Evolutionary conservation across 2,329 filamentous ascomycete genomes (phyloP).

Genomic region (Sporothrix sp.): DNA sequence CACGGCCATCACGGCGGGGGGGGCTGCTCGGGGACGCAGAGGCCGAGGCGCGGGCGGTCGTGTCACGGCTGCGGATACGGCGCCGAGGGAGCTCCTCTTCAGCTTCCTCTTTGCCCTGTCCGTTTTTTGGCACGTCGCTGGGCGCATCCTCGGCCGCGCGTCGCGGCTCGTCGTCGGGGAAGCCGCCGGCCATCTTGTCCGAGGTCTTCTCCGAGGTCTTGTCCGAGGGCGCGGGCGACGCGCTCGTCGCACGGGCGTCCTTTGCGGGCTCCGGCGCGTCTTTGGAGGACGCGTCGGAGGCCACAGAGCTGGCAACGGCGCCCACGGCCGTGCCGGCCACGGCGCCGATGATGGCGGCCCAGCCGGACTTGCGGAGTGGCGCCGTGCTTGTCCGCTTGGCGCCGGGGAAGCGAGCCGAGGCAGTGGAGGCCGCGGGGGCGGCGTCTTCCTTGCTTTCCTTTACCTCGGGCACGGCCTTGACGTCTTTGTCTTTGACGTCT

Average conservation of each 20-base stretch:
- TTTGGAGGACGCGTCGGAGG: slow-evolving; percentile 1
- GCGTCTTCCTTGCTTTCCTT: not conserved
- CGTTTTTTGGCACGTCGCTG: slow-evolving; percentile 6
- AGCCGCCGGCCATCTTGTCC: slow-evolving; percentile 1
- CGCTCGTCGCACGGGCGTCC: not conserved
- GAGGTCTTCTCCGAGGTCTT: not conserved
- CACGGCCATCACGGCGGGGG: not conserved
- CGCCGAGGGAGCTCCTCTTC: slow-evolving; percentile 14
- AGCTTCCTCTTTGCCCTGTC: slow-evolving; percentile 9
- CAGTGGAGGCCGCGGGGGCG: not conserved
- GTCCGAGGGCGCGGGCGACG: not conserved
- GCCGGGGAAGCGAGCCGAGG: slow-evolving; percentile 6
- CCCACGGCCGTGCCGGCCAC: slow-evolving; percentile 32
- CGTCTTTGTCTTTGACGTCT: not conserved
- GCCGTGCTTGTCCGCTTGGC: slow-evolving; percentile 22
- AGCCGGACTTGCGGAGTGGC: slow-evolving; percentile 28
- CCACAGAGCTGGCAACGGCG: slow-evolving; percentile 13
- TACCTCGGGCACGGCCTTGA: not conserved
- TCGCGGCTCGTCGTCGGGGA: slow-evolving; percentile 7
- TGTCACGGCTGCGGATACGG: not conserved
- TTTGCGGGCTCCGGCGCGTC: no score
- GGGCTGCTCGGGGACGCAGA: slow-evolving; percentile 46
- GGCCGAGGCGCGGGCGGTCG: slow-evolving; percentile 35
- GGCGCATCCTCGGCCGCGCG: not conserved
- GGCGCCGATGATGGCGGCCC: slow-evolving; percentile 44